Conservation (phyloP, 495 filamentous ascomycete genomes). For the Penicillium cataractarum region DNA sequence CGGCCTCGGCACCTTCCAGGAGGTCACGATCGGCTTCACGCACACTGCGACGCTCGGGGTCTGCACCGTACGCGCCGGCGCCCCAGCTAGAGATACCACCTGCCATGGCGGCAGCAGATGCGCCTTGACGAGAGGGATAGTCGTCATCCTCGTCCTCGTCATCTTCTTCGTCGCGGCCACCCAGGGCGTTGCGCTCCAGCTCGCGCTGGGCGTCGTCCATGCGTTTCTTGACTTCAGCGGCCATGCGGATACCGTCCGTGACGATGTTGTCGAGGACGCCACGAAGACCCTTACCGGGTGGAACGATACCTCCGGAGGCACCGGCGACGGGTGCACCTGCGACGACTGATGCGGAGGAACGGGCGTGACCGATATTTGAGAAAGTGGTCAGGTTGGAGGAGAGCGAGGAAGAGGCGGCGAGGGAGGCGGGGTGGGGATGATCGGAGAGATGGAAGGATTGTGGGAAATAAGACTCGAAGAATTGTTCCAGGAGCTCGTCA, state of each 20-base stretch:
- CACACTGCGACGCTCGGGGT: constrained; percentile 63
- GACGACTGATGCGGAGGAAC: constrained; percentile 41
- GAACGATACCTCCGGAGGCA: constrained; percentile 56
- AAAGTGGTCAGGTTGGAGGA: constrained; percentile 81
- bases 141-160: constrained; percentile 73
- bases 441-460: constrained; percentile 71
- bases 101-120: constrained; percentile 34
- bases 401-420: constrained; percentile 62
- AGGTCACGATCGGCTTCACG: constrained; percentile 76
- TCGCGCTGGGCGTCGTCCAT: constrained; percentile 93
- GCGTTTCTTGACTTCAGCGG: constrained; percentile 81
- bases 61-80: constrained; percentile 53
- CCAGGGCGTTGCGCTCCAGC: constrained; percentile 75
- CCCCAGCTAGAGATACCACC: constrained; percentile 52
- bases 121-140: constrained; percentile 34
- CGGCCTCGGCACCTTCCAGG: constrained; percentile 60
- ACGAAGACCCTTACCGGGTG: constrained; percentile 74
- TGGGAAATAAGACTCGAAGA: constrained; percentile 84
- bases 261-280: constrained; percentile 97
- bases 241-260: constrained; percentile 93
- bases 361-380: constrained; percentile 63
- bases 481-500: constrained; percentile 92
- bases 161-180: constrained; percentile 74
- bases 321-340: constrained; percentile 47
- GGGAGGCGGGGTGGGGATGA: constrained; percentile 40